phyloP scores from a whole-genome alignment of 2,329 filamentous ascomycete genomes.

The Nannizziopsis arthrosporioides region DNA sequence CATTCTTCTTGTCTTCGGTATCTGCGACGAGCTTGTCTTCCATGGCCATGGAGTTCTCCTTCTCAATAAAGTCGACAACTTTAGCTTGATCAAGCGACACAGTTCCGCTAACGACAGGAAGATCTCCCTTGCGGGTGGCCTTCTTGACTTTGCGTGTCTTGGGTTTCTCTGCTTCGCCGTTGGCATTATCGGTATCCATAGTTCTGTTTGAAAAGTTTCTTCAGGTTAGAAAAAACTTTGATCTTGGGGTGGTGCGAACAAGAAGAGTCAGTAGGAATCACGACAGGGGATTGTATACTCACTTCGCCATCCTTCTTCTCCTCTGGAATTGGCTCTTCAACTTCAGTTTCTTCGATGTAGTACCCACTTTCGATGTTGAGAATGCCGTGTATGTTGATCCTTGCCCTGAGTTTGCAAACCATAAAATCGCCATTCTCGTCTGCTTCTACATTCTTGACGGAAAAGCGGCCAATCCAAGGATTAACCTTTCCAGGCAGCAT shows the following conservation, averaged over 20 bases:
- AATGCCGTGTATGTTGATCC: conserved; percentile 90
- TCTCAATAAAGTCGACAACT: conserved; percentile 62
- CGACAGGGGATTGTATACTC: conserved; percentile 20
- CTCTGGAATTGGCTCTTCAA: conserved; percentile 81
- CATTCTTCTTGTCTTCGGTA: conserved; percentile 99
- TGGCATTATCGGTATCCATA: conserved; percentile 66
- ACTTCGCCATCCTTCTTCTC: conserved; percentile 55
- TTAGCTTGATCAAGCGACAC: conserved; percentile 59
- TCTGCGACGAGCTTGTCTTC: conserved; percentile 97
- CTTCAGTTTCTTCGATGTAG: conserved; percentile 94
- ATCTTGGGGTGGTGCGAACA: conserved; percentile 9
- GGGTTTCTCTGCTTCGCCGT: conserved; percentile 55
- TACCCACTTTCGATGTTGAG: conserved; percentile 95
- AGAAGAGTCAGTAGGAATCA: conserved; percentile 11
- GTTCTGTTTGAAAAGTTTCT: conserved; percentile 43
- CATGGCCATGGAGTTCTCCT: conserved; percentile 84
- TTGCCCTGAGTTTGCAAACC: conserved; percentile 99
- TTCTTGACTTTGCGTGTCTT: conserved; percentile 98
- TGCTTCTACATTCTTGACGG: conserved; percentile 92
- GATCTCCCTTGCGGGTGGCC: conserved; percentile 93
- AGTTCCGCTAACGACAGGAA: conserved; percentile 75
- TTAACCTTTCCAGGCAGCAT: conserved; percentile 76
- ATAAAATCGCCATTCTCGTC: conserved; percentile 94
- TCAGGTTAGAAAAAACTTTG: conserved; percentile 19
- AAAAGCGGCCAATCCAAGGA: conserved; percentile 95